Base-by-base conservation (phyloP, 352 stramenopile species). In the Phytophthora capsici region DNA sequence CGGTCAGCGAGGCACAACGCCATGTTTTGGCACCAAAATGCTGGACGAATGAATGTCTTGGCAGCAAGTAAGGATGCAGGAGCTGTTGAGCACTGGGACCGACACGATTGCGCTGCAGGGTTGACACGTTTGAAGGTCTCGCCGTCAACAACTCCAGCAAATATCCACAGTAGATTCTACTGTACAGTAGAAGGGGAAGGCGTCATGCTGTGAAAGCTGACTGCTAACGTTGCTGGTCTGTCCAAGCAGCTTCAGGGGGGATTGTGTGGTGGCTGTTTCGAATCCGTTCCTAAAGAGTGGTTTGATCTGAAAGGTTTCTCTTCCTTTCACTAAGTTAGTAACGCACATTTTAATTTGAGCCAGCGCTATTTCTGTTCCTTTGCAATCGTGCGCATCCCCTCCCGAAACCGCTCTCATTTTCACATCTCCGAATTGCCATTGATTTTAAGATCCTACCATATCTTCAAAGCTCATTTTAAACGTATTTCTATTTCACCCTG, bases 131-230 rank as follows among this genome's bases (percentile, higher is more conserved):
- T 57, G 25, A 26, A 37, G 20, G 2, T 10, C 4, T 36, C 10
- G 26, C 37, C 54, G 43, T 43, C 46, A 57, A 52, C 47, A 22
- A 50, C 23, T 34, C 28, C 8, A 12, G 9, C 28, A 34, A 34
- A 9, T 12, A 34, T 34, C 8, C 28, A 14, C 10, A 34, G 28
- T n/a, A n/a, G n/a, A n/a, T n/a, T n/a, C n/a, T n/a, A n/a, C n/a
- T n/a, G n/a, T n/a, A n/a, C n/a, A n/a, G n/a, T 34, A 34, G 28
- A 34, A 50, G 23, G 45, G 43, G 37, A 38, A 36, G 20, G 22
- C 47, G 62, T 70, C 55, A 65, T 70, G 62, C 46, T 58, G 51
- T 26, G 59, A 58, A 55, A n/a, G 49, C 57, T 50, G 32, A 57
- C 48, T 50, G 38, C 50, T 53, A 64, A 59, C 60, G 43, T 69